Percentiles rank a stretch among this genome's conserved stretches.
These are phyloP conservation scores for Zalaria sp. DNA, from an alignment of 2,329 filamentous ascomycete genomes.

Conservation along the genomic window DNA sequence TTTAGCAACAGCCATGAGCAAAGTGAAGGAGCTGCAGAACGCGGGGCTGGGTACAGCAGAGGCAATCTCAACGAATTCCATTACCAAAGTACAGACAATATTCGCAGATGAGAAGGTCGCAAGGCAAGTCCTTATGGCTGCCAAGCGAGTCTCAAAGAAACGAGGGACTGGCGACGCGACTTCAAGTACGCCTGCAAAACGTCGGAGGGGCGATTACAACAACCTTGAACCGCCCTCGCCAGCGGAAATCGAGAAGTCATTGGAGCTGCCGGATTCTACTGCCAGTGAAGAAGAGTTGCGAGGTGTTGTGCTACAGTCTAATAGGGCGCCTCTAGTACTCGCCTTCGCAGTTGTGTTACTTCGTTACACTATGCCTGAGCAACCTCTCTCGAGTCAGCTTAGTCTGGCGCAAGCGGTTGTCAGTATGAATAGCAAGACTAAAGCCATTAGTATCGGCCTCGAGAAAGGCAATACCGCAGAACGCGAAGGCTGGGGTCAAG, in stretches of 20 bases:
- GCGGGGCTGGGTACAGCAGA: conserved; percentile 31
- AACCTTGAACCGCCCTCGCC: conserved; percentile 19
- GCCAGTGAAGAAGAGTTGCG: conserved; percentile 46
- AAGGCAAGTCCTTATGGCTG: conserved; percentile 43
- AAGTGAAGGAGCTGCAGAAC: conserved; percentile 39
- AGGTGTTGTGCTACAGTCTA: conserved; percentile 50
- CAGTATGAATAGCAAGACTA: conserved; percentile 63
- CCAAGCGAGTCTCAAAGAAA: conserved; percentile 43
- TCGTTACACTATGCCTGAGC: conserved; percentile 71
- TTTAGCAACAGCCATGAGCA: conserved; percentile 38
- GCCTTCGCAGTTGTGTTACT: conserved; percentile 64
- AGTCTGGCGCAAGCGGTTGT: conserved; percentile 76
- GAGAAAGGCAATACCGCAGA: conserved; percentile 51
- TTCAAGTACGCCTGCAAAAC: conserved; percentile 8
- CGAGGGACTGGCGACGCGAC: conserved; percentile 26
- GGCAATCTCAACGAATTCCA: conserved; percentile 33
- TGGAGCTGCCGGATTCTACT: conserved; percentile 42
- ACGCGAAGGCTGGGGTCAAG: conserved; percentile 58
- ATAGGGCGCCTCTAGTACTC: conserved; percentile 68
- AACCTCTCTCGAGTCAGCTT: conserved; percentile 69
- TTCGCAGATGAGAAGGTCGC: conserved; percentile 39
- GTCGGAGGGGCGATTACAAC: conserved; percentile 8
- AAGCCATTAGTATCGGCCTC: conserved; percentile 62
- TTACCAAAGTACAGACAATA: conserved; percentile 27
- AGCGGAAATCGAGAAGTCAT: conserved; percentile 47